Conservation (phyloP, 805 yeast genomes). For the Barnettozyma californica region DNA sequence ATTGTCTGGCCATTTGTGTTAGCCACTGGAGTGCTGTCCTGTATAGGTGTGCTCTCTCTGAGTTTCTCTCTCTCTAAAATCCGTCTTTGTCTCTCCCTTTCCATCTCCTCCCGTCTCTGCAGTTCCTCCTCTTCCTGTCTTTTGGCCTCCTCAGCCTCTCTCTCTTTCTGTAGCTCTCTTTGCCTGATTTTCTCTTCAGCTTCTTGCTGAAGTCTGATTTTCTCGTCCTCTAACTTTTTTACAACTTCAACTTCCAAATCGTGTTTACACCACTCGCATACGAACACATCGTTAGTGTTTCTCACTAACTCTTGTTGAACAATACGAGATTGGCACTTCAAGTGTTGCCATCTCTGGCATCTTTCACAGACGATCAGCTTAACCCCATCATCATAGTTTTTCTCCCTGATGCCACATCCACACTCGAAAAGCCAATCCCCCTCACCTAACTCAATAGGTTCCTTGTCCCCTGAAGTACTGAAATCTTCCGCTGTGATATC, state of each 20-base stretch:
- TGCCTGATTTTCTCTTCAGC: slow-evolving; percentile 20
- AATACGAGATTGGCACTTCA: slow-evolving; percentile 29
- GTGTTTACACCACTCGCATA: slow-evolving; percentile 26
- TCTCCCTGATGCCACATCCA: slow-evolving; percentile 30
- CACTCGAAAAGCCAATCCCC: slow-evolving; percentile 35
- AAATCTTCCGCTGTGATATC: slow-evolving; percentile 26
- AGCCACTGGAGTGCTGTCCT: neutral
- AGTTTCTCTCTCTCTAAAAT: slow-evolving; percentile 20
- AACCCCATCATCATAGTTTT: slow-evolving; percentile 33
- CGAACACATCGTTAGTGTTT: slow-evolving; percentile 22
- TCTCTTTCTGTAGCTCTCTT: slow-evolving; percentile 18
- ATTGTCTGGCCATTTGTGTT: neutral
- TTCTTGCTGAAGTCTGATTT: slow-evolving; percentile 15
- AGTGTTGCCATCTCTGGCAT: slow-evolving; percentile 35
- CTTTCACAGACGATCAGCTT: slow-evolving; percentile 31
- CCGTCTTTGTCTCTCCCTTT: slow-evolving; percentile 22
- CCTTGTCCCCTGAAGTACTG: slow-evolving; percentile 9
- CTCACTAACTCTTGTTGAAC: slow-evolving; percentile 25
- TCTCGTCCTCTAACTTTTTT: slow-evolving; percentile 20
- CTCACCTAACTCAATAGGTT: slow-evolving; percentile 28
- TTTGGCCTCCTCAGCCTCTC: slow-evolving; percentile 14
- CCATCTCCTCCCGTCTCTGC: slow-evolving; percentile 17
- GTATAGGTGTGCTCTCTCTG: slow-evolving; percentile 8
- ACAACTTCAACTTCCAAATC: slow-evolving; percentile 22
- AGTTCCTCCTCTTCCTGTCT: slow-evolving; percentile 18